A percentile compares a stretch with the other conserved stretches of the same genome.
Conservation (phyloP, 1,139 yeast species). For the Wickerhamomyces sp. region DNA sequence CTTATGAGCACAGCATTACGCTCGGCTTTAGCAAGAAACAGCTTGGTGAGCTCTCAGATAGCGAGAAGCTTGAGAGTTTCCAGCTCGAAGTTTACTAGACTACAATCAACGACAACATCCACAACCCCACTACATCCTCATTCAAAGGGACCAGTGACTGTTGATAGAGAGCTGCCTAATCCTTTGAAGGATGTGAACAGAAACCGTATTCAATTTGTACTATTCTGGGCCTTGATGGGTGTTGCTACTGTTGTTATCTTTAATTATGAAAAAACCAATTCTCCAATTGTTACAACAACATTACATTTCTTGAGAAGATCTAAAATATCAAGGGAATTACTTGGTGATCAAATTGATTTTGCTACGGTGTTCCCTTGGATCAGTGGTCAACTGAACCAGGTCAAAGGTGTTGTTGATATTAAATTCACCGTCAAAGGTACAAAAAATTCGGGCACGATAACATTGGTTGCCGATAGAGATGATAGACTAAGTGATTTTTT, state of each 20-base stretch:
- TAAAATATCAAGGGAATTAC: slow-evolving; percentile 50
- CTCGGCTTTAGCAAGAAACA: background rate
- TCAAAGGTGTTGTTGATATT: slow-evolving; percentile 75
- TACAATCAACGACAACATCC: slow-evolving; percentile 6
- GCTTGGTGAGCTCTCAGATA: background rate
- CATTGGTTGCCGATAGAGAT: slow-evolving; percentile 57
- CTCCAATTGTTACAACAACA: slow-evolving; percentile 86
- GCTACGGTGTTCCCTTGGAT: slow-evolving; percentile 83
- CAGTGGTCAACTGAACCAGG: slow-evolving; percentile 76
- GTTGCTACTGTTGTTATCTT: slow-evolving; percentile 67
- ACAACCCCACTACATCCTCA: slow-evolving; percentile 2
- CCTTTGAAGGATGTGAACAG: slow-evolving; percentile 55
- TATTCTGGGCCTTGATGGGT: slow-evolving; percentile 62
- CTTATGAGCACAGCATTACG: slow-evolving; percentile 2
- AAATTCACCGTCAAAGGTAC: slow-evolving; percentile 66
- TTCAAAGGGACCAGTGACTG: slow-evolving; percentile 42
- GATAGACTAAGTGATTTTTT: slow-evolving; percentile 52
- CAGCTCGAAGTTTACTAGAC: slow-evolving; percentile 3
- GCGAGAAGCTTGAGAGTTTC: background rate
- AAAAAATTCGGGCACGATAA: slow-evolving; percentile 45
- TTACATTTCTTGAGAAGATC: slow-evolving; percentile 82
- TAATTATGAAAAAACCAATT: slow-evolving; percentile 86
- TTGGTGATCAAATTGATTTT: slow-evolving; percentile 78
- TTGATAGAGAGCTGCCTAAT: slow-evolving; percentile 70
- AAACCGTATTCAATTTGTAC: slow-evolving; percentile 50